These are phyloP conservation scores for Rugosomyces carneus DNA, from an alignment of 1,284 basidiomycete species.

Conservation along the genomic window DNA sequence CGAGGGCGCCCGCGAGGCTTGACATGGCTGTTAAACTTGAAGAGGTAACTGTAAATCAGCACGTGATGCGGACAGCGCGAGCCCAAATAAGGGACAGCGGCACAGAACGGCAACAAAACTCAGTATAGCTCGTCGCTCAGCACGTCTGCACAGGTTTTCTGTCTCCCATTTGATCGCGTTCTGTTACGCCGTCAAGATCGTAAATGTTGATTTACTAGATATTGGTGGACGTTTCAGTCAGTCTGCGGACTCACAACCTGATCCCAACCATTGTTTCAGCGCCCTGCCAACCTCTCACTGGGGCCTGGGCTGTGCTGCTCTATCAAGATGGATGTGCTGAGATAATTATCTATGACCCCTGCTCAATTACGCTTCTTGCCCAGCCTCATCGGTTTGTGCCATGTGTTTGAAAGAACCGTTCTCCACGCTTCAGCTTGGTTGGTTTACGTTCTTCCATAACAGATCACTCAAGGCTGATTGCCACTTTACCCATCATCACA, in stretches of 20 bases:
- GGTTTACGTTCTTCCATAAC: neutral
- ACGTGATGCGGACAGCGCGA: conserved; percentile 9
- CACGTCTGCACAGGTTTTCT: conserved; percentile 5
- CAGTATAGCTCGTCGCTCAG: neutral
- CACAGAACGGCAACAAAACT: conserved; percentile 2
- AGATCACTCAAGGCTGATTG: conserved; percentile 6
- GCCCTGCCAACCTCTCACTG: conserved; percentile 16
- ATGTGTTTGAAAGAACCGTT: neutral
- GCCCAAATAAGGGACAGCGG: conserved; percentile 7
- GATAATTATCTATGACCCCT: conserved; percentile 9
- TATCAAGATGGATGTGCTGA: conserved; percentile 11
- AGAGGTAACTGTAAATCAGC: neutral
- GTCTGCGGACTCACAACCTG: conserved; percentile 2
- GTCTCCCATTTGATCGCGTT: conserved; percentile 3
- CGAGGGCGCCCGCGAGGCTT: conserved; percentile 36
- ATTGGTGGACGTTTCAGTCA: conserved; percentile 8
- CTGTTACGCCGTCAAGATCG: conserved; percentile 2
- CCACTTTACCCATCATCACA: neutral
- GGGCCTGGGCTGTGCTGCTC: conserved; percentile 17
- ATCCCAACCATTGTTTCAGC: conserved; percentile 16
- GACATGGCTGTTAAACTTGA: conserved; percentile 27
- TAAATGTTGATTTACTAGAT: conserved; percentile 10
- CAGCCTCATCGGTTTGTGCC: conserved; percentile 5
- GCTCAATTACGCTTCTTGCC: conserved; percentile 11
- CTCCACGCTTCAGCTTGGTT: conserved; percentile 4